phyloP scores from a whole-genome alignment of 2,329 filamentous ascomycete genomes.

The Aspergillus viridinutans region DNA sequence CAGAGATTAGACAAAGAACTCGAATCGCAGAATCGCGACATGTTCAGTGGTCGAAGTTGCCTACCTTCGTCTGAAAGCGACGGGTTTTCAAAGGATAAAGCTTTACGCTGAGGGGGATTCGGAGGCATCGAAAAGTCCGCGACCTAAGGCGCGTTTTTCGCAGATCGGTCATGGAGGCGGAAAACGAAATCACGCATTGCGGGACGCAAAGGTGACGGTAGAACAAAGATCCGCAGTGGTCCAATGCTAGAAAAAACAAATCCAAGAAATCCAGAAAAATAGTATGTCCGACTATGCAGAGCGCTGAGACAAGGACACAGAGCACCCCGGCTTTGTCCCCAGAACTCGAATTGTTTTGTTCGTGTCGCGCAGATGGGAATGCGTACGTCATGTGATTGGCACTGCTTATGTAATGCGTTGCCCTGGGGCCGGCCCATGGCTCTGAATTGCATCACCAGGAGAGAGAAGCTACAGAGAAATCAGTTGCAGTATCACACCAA shows the following conservation, averaged over 20 bases:
- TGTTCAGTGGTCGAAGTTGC: conserved; percentile 3
- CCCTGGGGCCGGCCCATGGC: background rate
- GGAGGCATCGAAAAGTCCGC: conserved; percentile 49
- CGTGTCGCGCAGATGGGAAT: conserved; percentile 16
- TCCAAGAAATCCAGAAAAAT: background rate
- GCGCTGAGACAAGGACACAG: conserved; percentile 1
- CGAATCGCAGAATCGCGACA: background rate
- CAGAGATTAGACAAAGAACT: background rate
- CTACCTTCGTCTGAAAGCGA: conserved; percentile 60
- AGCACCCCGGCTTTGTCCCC: conserved; percentile 5
- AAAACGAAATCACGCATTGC: conserved; percentile 37
- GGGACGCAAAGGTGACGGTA: conserved; percentile 18
- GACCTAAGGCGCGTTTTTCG: conserved; percentile 43
- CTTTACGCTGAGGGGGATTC: conserved; percentile 40
- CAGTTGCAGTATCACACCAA: conserved; percentile 7
- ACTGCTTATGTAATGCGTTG: conserved; percentile 13
- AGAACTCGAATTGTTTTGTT: conserved; percentile 11
- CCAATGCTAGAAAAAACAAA: background rate
- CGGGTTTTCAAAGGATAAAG: conserved; percentile 38
- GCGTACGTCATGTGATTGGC: conserved; percentile 7
- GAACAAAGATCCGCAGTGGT: conserved; percentile 2
- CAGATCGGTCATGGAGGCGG: conserved; percentile 41
- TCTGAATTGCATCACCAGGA: background rate
- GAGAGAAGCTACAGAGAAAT: background rate
- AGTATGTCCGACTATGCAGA: background rate